These are phyloP conservation scores for Irpex sp. DNA, from an alignment of 1,284 basidiomycete species.

Conservation along the genomic window DNA sequence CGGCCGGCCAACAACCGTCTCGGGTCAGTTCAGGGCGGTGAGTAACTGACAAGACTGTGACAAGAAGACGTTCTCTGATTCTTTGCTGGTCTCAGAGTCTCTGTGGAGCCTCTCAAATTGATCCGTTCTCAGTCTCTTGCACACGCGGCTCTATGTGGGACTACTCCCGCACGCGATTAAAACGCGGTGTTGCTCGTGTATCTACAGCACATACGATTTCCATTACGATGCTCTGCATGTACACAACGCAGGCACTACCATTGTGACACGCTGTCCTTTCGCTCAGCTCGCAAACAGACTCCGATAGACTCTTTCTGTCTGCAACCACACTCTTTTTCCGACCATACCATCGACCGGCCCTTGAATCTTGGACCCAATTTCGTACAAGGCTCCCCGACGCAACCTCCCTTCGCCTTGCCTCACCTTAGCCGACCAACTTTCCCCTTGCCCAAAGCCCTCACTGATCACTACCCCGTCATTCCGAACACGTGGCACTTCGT, in stretches of 20 bases:
- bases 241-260: not conserved
- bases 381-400: not conserved
- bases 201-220: not conserved
- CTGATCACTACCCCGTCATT: not conserved
- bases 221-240: not conserved
- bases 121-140: constrained; percentile 9
- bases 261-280: not conserved
- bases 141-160: constrained; percentile 10
- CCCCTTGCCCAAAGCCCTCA: not conserved
- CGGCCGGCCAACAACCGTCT: constrained; percentile 4
- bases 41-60: not conserved
- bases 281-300: not conserved
- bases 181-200: constrained; percentile 4
- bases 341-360: not conserved
- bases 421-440: not conserved
- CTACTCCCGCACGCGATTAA: constrained; percentile 2
- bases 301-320: not conserved
- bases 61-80: not conserved
- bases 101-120: constrained; percentile 6
- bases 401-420: not conserved
- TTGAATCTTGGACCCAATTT: not conserved
- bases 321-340: not conserved
- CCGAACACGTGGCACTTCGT: not conserved
- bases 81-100: not conserved
- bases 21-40: constrained; percentile 5